Conservation (phyloP, 2,329 filamentous ascomycete species). For the Myriosclerotinia scirpicola region DNA sequence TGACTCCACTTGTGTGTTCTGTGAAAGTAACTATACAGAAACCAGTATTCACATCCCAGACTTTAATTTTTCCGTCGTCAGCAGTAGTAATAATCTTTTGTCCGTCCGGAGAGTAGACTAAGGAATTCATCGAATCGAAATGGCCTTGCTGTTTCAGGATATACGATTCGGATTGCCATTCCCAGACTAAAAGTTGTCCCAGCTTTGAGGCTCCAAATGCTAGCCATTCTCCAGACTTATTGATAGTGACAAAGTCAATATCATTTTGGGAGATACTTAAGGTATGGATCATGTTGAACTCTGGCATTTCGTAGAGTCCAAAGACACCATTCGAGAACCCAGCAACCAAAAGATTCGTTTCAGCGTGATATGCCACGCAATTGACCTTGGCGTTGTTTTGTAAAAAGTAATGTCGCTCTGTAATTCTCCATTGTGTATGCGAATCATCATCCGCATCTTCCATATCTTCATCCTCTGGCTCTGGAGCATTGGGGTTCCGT, state of each 20-base stretch:
- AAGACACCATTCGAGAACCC: constrained; percentile 96
- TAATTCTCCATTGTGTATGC: constrained; percentile 84
- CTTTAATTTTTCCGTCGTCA: constrained; percentile 97
- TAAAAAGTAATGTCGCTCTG: constrained; percentile 90
- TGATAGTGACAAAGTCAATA: constrained; percentile 92
- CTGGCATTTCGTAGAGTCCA: constrained; percentile 90
- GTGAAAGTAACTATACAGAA: constrained; percentile 99
- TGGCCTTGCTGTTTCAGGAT: constrained; percentile 98
- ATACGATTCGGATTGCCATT: constrained; percentile 99
- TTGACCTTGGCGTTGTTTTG: constrained; percentile 83
- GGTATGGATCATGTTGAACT: constrained; percentile 93
- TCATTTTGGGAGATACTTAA: constrained; percentile 93
- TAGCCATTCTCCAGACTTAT: constrained; percentile 92
- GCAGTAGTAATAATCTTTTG: constrained; percentile 90
- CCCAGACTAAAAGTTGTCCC: constrained; percentile 96
- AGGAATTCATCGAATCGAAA: constrained; percentile 90
- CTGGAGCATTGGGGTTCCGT: constrained; percentile 55
- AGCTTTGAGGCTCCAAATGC: constrained; percentile 95
- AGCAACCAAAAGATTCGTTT: constrained; percentile 88
- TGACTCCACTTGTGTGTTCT: constrained; percentile 92
- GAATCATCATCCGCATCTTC: constrained; percentile 61
- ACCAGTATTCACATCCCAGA: constrained; percentile 95
- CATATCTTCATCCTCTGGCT: constrained; percentile 55
- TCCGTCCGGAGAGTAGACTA: constrained; percentile 91
- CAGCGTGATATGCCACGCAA: constrained; percentile 85